Evolutionary conservation across 257 asterid genomes (phyloP).

Genomic region (Jaltomata sinuosa): DNA sequence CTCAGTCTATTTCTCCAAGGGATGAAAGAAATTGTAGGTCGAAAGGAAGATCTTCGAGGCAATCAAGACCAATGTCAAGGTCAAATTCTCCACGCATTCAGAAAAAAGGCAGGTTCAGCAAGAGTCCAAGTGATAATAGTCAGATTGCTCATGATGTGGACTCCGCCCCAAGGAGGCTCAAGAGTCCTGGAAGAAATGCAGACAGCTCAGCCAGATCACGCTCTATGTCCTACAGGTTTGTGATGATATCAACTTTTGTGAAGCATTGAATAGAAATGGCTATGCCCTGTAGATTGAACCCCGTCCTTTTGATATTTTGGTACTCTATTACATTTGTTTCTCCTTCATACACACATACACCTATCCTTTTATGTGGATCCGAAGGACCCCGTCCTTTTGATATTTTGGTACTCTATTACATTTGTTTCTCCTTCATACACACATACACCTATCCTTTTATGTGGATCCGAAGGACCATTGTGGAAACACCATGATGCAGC

Average conservation of each 20-base stretch:
- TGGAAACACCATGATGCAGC: not conserved
- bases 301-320: not conserved
- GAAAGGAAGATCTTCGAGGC: conserved; percentile 35
- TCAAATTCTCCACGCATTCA: conserved; percentile 47
- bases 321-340: not conserved
- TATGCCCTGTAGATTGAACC: not conserved
- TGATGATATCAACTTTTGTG: not conserved
- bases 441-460: not conserved
- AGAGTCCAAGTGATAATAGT: conserved; percentile 38
- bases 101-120: conserved; percentile 21
- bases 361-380: not conserved
- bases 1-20: conserved; percentile 59
- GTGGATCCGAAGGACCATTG: not conserved
- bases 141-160: conserved; percentile 15
- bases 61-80: conserved; percentile 33
- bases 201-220: conserved; percentile 38
- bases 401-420: not conserved
- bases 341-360: not conserved
- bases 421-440: not conserved
- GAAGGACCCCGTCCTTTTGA: not conserved
- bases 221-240: conserved; percentile 48
- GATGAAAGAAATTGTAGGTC: conserved; percentile 21
- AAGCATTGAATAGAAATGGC: not conserved
- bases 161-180: conserved; percentile 29
- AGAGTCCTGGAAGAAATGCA: conserved; percentile 35